Evolutionary conservation across 768 basidiomycete species (phyloP).

Genomic region (Amanita jacksonii): DNA sequence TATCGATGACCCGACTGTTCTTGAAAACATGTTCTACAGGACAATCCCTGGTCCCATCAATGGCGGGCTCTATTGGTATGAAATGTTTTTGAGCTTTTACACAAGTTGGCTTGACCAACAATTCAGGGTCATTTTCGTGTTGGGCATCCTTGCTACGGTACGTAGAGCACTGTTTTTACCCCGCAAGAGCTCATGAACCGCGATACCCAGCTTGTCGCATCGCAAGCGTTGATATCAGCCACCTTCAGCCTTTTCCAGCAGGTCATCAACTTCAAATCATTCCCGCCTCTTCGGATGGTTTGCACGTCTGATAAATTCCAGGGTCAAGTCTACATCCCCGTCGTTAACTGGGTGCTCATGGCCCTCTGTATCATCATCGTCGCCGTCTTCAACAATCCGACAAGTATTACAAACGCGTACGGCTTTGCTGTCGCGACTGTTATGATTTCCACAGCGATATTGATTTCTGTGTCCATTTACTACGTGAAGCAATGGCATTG

Average conservation of each 20-base stretch:
- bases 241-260: conserved; percentile 57
- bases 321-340: conserved; percentile 61
- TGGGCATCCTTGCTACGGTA: conserved; percentile 57
- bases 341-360: conserved; percentile 51
- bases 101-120: not conserved
- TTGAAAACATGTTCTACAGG: conserved; percentile 52
- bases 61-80: conserved; percentile 50
- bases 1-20: conserved; percentile 40
- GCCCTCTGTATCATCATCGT: conserved; percentile 44
- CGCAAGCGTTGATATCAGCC: conserved; percentile 62
- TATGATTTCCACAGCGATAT: conserved; percentile 50
- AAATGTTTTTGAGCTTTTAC: not conserved
- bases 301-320: conserved; percentile 52
- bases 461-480: conserved; percentile 48
- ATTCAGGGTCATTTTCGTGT: conserved; percentile 49
- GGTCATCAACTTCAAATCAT: conserved; percentile 49
- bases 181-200: too few relatives aligned
- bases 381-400: conserved; percentile 43
- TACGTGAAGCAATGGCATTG: conserved; percentile 45
- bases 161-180: conserved; percentile 12
- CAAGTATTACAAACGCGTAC: conserved; percentile 47
- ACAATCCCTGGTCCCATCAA: conserved; percentile 49
- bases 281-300: conserved; percentile 47
- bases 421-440: conserved; percentile 60
- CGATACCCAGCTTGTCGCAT: conserved; percentile 46